These are phyloP conservation scores for Gentiana macrophylla DNA, from an alignment of 257 asterid species.

Conservation along the genomic window DNA sequence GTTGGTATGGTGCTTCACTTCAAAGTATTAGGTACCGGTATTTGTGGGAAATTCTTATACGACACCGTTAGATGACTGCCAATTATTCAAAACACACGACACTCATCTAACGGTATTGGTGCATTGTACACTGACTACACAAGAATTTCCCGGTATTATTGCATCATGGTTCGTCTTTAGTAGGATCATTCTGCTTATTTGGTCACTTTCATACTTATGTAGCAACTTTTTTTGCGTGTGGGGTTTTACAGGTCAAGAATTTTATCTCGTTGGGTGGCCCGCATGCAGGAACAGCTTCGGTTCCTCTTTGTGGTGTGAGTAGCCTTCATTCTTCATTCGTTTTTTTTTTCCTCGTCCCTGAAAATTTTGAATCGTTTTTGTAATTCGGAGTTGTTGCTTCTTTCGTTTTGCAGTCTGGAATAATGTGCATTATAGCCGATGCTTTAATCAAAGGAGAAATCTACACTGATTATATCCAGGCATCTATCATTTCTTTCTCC, in stretches of 20 bases:
- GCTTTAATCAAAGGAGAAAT: conserved; percentile 52
- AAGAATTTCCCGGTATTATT: too few relatives aligned
- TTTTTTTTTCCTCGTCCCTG: not conserved
- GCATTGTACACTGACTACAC: too few relatives aligned
- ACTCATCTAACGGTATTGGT: too few relatives aligned
- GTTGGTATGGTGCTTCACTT: too few relatives aligned
- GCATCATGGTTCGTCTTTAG: not conserved
- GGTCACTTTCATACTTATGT: not conserved
- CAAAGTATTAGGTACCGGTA: too few relatives aligned
- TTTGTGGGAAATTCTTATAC: too few relatives aligned
- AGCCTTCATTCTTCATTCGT: conserved; percentile 6
- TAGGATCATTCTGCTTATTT: not conserved
- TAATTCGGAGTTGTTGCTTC: not conserved
- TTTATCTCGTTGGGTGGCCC: conserved; percentile 87
- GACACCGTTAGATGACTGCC: too few relatives aligned
- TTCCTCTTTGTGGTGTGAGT: conserved; percentile 96
- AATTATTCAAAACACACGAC: too few relatives aligned
- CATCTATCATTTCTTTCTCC: conserved; percentile 14
- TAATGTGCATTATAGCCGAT: conserved; percentile 73
- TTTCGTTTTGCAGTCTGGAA: conserved; percentile 52
- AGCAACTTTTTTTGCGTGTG: not conserved
- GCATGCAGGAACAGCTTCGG: conserved; percentile 98
- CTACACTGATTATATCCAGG: conserved; percentile 81
- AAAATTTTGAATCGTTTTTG: too few relatives aligned
- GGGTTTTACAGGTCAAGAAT: conserved; percentile 54